These are phyloP conservation scores for Penicillium concentricum DNA, from an alignment of 2,329 filamentous ascomycete genomes.

Conservation along the genomic window DNA sequence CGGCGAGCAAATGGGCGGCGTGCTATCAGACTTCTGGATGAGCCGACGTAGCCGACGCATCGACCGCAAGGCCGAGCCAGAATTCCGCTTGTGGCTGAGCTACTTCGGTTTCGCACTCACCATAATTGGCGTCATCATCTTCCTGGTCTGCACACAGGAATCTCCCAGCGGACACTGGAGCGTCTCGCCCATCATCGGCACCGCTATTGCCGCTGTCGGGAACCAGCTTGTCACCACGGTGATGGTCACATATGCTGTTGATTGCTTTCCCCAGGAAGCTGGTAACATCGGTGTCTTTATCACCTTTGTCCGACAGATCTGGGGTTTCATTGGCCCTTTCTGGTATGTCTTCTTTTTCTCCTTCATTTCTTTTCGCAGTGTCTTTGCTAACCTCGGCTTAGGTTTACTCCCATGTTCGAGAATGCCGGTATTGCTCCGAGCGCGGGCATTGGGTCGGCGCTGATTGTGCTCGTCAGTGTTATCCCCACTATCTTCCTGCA, in stretches of 20 bases:
- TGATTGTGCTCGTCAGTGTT: conserved; percentile 33
- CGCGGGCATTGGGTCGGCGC: conserved; percentile 30
- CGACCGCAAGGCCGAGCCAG: conserved; percentile 47
- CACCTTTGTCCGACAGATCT: conserved; percentile 53
- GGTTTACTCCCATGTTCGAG: conserved; percentile 38
- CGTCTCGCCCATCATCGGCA: conserved; percentile 57
- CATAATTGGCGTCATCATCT: conserved; percentile 58
- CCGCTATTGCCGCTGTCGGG: conserved; percentile 54
- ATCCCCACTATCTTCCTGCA: conserved; percentile 34
- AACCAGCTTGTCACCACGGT: conserved; percentile 65
- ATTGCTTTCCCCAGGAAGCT: conserved; percentile 57
- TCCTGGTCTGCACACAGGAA: conserved; percentile 55
- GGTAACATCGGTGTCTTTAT: conserved; percentile 62
- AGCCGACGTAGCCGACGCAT: conserved; percentile 31
- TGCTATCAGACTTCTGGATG: conserved; percentile 59
- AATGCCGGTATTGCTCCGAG: conserved; percentile 34
- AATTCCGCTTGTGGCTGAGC: conserved; percentile 59
- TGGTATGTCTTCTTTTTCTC: conserved; percentile 27
- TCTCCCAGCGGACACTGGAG: conserved; percentile 51
- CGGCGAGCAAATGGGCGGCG: conserved; percentile 61
- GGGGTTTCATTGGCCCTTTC: conserved; percentile 41
- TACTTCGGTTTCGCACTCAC: conserved; percentile 54
- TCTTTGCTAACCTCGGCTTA: conserved; percentile 19
- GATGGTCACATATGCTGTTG: conserved; percentile 60
- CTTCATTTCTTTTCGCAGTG: background rate